Evolutionary conservation across 352 stramenopile genomes (phyloP), one percentile per base, ranked within the genome.

Genomic region (Phytopythium helicoides): DNA sequence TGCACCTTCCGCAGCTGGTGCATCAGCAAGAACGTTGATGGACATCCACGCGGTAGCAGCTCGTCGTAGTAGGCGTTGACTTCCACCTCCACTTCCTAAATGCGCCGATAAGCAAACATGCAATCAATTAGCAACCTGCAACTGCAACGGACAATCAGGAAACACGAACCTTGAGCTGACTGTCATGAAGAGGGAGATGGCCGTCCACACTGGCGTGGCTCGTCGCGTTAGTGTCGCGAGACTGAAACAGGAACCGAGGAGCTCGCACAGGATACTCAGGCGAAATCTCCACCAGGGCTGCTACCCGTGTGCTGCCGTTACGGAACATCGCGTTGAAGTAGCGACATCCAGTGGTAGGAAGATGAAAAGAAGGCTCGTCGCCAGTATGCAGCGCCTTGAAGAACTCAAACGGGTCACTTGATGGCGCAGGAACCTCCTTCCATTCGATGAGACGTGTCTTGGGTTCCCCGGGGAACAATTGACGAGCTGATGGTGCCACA

Each of bases 1-100:
- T 88, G 66, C 25, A 90, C 66, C 56, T 86, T 89, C 36, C 73
- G 75, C 7, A 92, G 60, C 41, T 92, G 82, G 55, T 92, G 82
- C 21, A 85, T 67, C 16, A 92, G 62, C 48, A 92, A 45, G 35
- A 72, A 90, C 7, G 65, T 53, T 19, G 55, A 50, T 11, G 76
- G 64, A 7, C 55, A 78, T 18, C 63, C 66, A 3, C 64, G 62
- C 2, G 76, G 62, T 10, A 73, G 55, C 25, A 89, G 67, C 48
- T 92, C 82, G 11, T 81, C 52, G 45, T 86, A 89, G 58, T 74
- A 79, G 26, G 73, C 75, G 53, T 90, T 89, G 41, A 92, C 75
- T 38, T 92, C 82, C n/a, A 87, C 53, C 49, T 89, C 82, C 8
- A 92, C 71, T 41, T 89, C 79, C 82, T 89, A 52, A 16, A 44